A percentile compares a stretch with the other conserved stretches of the same genome.
phyloP scores from a whole-genome alignment of 768 basidiomycete species.

The Rhodotorula taiwanensis region DNA sequence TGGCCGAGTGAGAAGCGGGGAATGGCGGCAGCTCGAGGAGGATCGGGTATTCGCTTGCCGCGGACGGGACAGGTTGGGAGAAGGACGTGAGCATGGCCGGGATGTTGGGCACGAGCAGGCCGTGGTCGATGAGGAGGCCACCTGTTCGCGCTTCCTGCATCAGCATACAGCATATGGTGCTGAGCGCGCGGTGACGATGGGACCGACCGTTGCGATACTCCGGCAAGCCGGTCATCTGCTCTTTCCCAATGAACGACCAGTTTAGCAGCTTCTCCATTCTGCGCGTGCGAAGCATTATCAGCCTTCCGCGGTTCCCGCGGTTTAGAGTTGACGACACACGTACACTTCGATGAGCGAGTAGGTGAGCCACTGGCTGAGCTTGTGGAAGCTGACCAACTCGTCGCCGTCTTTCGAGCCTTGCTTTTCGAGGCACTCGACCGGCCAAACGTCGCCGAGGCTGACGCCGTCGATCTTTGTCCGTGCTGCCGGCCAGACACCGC shows the following conservation, averaged over 20 bases:
- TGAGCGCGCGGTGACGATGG: background rate
- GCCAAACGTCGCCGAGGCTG: slow-evolving; percentile 89
- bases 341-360: slow-evolving; percentile 57
- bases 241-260: slow-evolving; percentile 74
- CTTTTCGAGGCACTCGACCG: slow-evolving; percentile 54
- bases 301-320: too few species aligned
- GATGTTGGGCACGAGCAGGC: slow-evolving; percentile 64
- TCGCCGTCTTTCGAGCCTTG: slow-evolving; percentile 59
- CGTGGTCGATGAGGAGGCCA: slow-evolving; percentile 78
- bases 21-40: slow-evolving; percentile 57
- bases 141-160: slow-evolving; percentile 49
- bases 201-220: slow-evolving; percentile 86
- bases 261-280: slow-evolving; percentile 64
- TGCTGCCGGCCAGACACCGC: slow-evolving; percentile 74
- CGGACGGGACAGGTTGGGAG: slow-evolving; percentile 47
- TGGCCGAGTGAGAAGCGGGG: slow-evolving; percentile 72
- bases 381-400: slow-evolving; percentile 86
- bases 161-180: background rate
- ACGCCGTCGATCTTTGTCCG: slow-evolving; percentile 62
- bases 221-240: slow-evolving; percentile 83
- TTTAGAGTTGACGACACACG: background rate
- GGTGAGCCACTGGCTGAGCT: slow-evolving; percentile 87
- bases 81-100: slow-evolving; percentile 50
- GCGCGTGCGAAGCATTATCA: background rate
- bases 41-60: slow-evolving; percentile 16